Evolutionary conservation across 179 eudicot genomes (phyloP), one percentile per base, ranked within the genome.

Genomic region (Drosera spatulata): DNA sequence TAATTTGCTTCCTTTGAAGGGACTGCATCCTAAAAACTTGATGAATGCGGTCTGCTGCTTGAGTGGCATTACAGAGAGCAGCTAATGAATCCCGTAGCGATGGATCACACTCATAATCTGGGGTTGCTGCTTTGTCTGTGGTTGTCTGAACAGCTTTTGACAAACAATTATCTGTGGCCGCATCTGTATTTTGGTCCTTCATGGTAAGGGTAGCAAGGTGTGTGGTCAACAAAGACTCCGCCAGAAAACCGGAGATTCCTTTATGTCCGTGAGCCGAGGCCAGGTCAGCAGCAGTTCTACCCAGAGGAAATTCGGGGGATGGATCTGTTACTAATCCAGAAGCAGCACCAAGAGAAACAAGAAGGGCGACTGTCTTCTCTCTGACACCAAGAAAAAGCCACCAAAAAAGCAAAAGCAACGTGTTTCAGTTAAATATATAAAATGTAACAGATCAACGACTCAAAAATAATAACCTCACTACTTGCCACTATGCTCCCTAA

Each of bases 211-310:
- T 69, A 59, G 64, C 67, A 45, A 79, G 80, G 69, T 81, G 87
- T 58, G 69, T 62, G 46, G 85, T 81, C 67, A 86, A 77, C 44
- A 78, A 80, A 41, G 78, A 74, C 66, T 86, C 95, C 2, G 95
- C 87, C 42, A 86, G 81, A 74, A 70, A 86, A 33, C 85, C 95
- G 46, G 90, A 80, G 46, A 86, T 76, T 69, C 90, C 90, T 69
- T 80, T 82, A 71, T 68, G 78, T 55, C 95, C 90, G 54, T 86
- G 75, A 53, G 70, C 73, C 43, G 86, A 79, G 66, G 89, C 94
- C 68, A 85, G 64, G 60, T 83, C 86, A 1, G 89, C 88, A 10
- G 94, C 73, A 56, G 82, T 69, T 71, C 77, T 71, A 59, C 85
- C 83, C 64, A 73, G 74, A 61, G 84, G 83, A 62, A 69, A 73